Evolutionary conservation across 2,329 filamentous ascomycete species (phyloP), one percentile per base, ranked within the genome.

Genomic region (Coniochaeta prunicola): DNA sequence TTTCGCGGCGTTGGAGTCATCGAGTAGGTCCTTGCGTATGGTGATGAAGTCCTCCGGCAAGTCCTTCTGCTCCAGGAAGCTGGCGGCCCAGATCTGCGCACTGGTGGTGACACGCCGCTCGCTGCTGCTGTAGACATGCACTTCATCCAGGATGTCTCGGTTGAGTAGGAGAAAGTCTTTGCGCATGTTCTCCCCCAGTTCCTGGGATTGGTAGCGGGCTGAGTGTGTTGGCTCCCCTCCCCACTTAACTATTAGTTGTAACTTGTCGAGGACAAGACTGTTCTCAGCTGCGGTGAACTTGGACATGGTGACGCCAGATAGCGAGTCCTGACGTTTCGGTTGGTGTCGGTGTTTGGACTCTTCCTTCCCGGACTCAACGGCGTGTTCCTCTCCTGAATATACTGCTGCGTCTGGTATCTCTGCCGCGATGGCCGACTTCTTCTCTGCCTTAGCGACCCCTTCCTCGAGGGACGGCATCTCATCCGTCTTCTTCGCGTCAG

Each of bases 231-330:
- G 94, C 71, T 99, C 94, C 42, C 94, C 94, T 64, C 94, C 94
- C 96, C 94, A 99, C 70, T 99, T 99, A 73, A 99, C 94, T 65
- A 99, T 96, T 40, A 99, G 83, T 71, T 99, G 94, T 34, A 99
- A 78, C 73, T 99, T 99, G 71, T 99, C 96, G 2, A 99, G 81
- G 1, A 96, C 89, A 55, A 97, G 81, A 67, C 92, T 92, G 70
- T 97, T 92, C 70, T 97, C 94, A 17, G 87, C 91, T 0, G 94
- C 93, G 7, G 93, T 94, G 61, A 96, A 96, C 61, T 96, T 89
- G 24, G 93, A 97, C 77, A 97, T 88, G 1, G 92, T 97, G 7
- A 96, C 85, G 17, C 90, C 93, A 1, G 91, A 92, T 60, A 96
- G 82, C 0, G 93, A 97, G 68, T 97, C 91, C 61, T 90, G 90